Evolutionary conservation across 805 yeast species (phyloP).

Genomic region (Metschnikowia aberdeeniae): DNA sequence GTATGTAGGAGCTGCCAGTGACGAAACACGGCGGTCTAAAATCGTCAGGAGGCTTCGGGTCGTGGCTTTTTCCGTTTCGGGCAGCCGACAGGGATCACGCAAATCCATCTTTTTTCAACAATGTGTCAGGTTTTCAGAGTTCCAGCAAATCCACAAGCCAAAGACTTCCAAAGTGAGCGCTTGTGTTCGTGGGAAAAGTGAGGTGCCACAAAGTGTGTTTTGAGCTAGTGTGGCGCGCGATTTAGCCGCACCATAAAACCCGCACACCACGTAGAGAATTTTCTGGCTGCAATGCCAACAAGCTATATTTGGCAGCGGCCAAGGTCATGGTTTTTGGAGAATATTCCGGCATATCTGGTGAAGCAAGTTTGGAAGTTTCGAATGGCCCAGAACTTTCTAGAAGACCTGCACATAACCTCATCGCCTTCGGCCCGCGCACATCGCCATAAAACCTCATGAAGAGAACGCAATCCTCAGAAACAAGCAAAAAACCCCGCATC

Average conservation of each 20-base stretch:
- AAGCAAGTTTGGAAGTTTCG: too few relatives aligned
- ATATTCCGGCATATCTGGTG: too few relatives aligned
- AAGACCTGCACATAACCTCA: not conserved
- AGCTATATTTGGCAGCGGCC: too few relatives aligned
- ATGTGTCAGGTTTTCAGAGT: too few relatives aligned
- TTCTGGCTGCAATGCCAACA: too few relatives aligned
- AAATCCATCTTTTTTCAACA: slow-evolving; percentile 8
- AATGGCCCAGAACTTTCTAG: not conserved
- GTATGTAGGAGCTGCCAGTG: not conserved
- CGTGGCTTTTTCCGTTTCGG: slow-evolving; percentile 5
- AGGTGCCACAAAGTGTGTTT: too few relatives aligned
- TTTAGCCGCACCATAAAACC: too few relatives aligned
- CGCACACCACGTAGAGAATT: too few relatives aligned
- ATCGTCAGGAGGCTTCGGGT: slow-evolving; percentile 6
- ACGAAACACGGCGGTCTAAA: slow-evolving; percentile 3
- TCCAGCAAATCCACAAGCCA: too few relatives aligned
- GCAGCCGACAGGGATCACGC: slow-evolving; percentile 11
- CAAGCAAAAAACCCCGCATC: slow-evolving; percentile 16
- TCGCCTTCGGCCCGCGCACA: not conserved
- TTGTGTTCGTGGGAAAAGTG: too few relatives aligned
- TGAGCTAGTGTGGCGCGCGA: not conserved
- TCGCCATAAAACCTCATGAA: slow-evolving; percentile 8
- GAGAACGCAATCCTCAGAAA: slow-evolving; percentile 9
- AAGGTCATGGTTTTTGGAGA: too few relatives aligned
- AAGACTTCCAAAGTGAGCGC: too few relatives aligned